Percentiles rank a stretch among this genome's conserved stretches.
phyloP scores from a whole-genome alignment of 805 yeast species.

The Wickerhamiella azymoides region DNA sequence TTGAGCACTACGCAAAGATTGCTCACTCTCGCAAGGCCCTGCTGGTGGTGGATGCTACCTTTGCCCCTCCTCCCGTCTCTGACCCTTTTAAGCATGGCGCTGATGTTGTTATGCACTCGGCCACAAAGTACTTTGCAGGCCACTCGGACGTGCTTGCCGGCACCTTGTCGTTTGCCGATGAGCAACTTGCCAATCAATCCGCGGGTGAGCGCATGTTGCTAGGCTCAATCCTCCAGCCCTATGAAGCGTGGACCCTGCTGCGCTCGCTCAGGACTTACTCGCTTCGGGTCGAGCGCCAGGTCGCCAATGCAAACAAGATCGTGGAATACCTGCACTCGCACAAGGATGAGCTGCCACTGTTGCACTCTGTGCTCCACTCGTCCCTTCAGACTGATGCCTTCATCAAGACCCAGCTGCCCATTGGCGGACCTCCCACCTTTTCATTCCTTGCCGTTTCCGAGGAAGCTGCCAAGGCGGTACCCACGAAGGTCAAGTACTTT shows the following conservation, averaged over 20 bases:
- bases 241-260: conserved; percentile 59
- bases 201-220: conserved; percentile 54
- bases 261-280: conserved; percentile 75
- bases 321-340: conserved; percentile 47
- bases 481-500: conserved; percentile 29
- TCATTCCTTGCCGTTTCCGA: conserved; percentile 40
- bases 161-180: conserved; percentile 31
- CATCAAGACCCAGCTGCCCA: conserved; percentile 47
- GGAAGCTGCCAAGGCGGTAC: conserved; percentile 37
- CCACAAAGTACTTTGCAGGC: conserved; percentile 91
- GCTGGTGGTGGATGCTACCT: conserved; percentile 68
- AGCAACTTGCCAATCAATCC: conserved; percentile 22
- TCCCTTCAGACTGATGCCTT: conserved; percentile 61
- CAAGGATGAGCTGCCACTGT: conserved; percentile 32
- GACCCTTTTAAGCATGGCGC: conserved; percentile 74
- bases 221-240: conserved; percentile 70
- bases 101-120: conserved; percentile 84
- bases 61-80: conserved; percentile 85
- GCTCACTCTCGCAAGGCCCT: conserved; percentile 72
- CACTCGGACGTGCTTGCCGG: conserved; percentile 87
- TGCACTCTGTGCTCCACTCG: conserved; percentile 50
- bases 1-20: conserved; percentile 44
- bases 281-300: conserved; percentile 54
- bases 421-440: conserved; percentile 57
- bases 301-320: conserved; percentile 43